Conservation (phyloP, 768 basidiomycete species). For the Bullera alba region DNA sequence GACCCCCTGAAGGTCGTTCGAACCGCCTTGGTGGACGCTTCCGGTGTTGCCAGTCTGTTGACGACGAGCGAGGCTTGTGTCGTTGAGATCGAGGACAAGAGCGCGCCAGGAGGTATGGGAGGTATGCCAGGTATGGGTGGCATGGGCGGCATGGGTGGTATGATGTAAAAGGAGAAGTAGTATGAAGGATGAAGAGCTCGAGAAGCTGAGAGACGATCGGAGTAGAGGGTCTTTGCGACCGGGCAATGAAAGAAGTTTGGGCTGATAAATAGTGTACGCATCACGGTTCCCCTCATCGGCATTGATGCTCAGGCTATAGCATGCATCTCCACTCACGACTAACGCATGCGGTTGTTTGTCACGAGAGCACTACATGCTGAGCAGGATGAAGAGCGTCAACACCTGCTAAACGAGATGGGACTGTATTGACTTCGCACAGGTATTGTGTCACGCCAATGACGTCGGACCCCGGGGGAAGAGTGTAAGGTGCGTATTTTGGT, state of each 20-base stretch:
- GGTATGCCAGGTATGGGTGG: constrained; percentile 54
- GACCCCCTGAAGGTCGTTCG: constrained; percentile 94
- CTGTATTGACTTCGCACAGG: too few species aligned
- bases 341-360: too few species aligned
- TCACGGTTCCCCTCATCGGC: too few species aligned
- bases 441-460: too few species aligned
- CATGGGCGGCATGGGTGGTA: constrained; percentile 48
- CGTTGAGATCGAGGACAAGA: constrained; percentile 75
- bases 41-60: constrained; percentile 85
- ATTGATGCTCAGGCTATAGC: neutral
- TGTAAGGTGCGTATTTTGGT: too few species aligned
- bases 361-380: too few species aligned
- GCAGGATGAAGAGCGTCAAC: too few species aligned
- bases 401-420: too few species aligned
- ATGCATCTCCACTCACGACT: neutral
- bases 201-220: neutral
- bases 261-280: neutral
- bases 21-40: constrained; percentile 83
- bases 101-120: constrained; percentile 58
- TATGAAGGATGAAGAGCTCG: neutral
- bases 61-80: constrained; percentile 89
- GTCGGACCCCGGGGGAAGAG: too few species aligned
- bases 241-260: neutral
- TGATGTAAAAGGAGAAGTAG: constrained; percentile 24
- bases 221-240: neutral